Evolutionary conservation across 1,139 yeast genomes (phyloP), one percentile per base, ranked within the genome.

Genomic region (Debaryomyces nepalensis): DNA sequence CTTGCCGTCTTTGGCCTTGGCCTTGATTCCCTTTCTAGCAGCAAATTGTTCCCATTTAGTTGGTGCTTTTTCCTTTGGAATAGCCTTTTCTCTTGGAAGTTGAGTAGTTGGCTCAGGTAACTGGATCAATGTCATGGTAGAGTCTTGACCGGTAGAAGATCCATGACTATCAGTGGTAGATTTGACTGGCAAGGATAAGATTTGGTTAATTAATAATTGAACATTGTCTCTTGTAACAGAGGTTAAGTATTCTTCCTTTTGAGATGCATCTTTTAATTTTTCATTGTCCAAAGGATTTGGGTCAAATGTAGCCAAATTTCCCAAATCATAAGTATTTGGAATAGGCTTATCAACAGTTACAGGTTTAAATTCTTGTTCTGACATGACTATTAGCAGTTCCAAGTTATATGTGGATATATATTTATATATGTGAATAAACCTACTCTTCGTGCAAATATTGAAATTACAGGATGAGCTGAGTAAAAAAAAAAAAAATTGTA

Each of bases 1-100:
- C 70, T 89, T 93, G 39, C 97, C 97, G 27, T 88, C 86, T 66
- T 84, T 90, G 51, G 88, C 87, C 75, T 88, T 90, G 66, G 95
- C 79, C 68, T 86, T 77, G 63, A 95, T 95, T 55, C 98, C 98
- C 73, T 95, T 95, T 76, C 82, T 87, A 45, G 87, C 86, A 48
- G 99, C 99, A 73, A 95, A 95, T 62, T 79, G 79, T 70, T 95
- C 97, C 99, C 99, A 95, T 70, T 85, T 90, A 53, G 99, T 91
- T 51, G 84, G 86, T 41, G 95, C 85, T 72, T 88, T 93, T 45
- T 88, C 82, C 69, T 90, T 90, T 44, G 99, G 99, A 55, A 95
- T 69, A 27, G 97, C 84, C 71, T 93, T 93, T 66, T 93, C 99
- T 73, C 99, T 81, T 43, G 99, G 99, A 52, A 93, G 75, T 45